A percentile compares a stretch with the other conserved stretches of the same genome.
Conservation (phyloP, 1,284 basidiomycete species). For the Naganishia sp. region DNA sequence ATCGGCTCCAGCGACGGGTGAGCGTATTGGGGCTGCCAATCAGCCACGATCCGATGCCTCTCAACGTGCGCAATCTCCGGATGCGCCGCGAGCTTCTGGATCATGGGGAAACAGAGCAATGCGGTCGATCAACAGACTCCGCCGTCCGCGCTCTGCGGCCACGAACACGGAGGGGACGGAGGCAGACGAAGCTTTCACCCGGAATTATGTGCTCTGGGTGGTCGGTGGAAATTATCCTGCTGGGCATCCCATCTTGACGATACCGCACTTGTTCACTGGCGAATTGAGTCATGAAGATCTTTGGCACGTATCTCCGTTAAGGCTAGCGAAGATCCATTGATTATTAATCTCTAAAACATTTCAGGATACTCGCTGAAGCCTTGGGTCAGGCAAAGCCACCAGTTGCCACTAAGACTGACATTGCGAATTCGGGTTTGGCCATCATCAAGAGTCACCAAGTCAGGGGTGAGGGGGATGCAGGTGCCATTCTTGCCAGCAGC, state of each 20-base stretch:
- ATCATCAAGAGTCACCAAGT: constrained; percentile 65
- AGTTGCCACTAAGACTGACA: constrained; percentile 75
- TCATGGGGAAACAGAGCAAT: constrained; percentile 35
- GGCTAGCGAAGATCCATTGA: constrained; percentile 29
- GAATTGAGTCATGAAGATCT: constrained; percentile 72
- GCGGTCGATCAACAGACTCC: constrained; percentile 36
- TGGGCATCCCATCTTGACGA: constrained; percentile 77
- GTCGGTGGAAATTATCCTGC: constrained; percentile 78
- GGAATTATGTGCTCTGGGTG: constrained; percentile 51
- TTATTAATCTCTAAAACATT: constrained; percentile 28
- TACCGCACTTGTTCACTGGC: constrained; percentile 64
- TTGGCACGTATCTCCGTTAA: constrained; percentile 58
- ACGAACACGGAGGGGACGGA: neutral
- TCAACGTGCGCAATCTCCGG: neutral
- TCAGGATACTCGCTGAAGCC: constrained; percentile 72
- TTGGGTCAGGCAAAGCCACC: constrained; percentile 75
- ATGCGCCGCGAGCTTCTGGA: neutral
- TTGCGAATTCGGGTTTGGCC: constrained; percentile 73
- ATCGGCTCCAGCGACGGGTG: neutral
- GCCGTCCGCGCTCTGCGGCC: constrained; percentile 25
- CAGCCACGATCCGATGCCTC: neutral
- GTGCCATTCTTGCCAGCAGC: constrained; percentile 71
- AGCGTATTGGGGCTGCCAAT: neutral
- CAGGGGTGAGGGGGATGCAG: constrained; percentile 60
- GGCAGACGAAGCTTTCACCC: constrained; percentile 16